Percentiles rank a stretch among this genome's conserved stretches.
phyloP scores from a whole-genome alignment of 179 eudicot species.

The Corrigiola litoralis region DNA sequence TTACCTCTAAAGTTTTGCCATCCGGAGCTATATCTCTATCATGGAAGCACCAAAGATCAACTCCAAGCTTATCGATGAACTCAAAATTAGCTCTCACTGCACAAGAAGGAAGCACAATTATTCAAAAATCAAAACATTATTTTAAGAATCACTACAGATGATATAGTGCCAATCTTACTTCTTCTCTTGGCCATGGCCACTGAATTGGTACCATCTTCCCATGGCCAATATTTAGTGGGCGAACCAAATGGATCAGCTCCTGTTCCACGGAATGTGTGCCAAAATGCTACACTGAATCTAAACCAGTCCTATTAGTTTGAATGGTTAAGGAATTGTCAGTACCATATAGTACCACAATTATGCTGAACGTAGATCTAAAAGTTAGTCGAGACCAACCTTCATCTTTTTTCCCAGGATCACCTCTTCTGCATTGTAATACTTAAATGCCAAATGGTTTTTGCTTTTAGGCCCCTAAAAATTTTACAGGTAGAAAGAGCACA shows the following conservation, averaged over 20 bases:
- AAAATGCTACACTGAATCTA: constrained; percentile 97
- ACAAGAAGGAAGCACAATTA: constrained; percentile 10
- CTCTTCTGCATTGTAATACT: constrained; percentile 91
- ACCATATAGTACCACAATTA: not conserved
- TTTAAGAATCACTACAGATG: not conserved
- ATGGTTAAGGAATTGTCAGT: not conserved
- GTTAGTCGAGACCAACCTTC: constrained; percentile 55
- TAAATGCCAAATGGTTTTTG: constrained; percentile 75
- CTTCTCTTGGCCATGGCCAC: constrained; percentile 93
- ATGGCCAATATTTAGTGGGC: constrained; percentile 90
- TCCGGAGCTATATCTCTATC: constrained; percentile 99
- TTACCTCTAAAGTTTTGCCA: constrained; percentile 73
- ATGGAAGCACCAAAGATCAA: constrained; percentile 95
- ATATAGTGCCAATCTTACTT: constrained; percentile 46
- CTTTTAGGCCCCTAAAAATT: constrained; percentile 66
- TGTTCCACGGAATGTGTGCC: constrained; percentile 99
- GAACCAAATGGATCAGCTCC: constrained; percentile 98
- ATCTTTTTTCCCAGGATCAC: constrained; percentile 89
- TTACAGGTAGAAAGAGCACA: not conserved
- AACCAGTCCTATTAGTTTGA: constrained; percentile 67
- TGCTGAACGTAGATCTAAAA: no score
- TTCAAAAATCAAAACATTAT: not conserved
- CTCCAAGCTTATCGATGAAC: constrained; percentile 90
- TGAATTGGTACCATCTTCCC: constrained; percentile 99
- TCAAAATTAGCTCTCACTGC: constrained; percentile 99